A percentile compares a stretch with the other conserved stretches of the same genome.
phyloP scores from a whole-genome alignment of 2,329 filamentous ascomycete genomes.

The Colletotrichum sp. region DNA sequence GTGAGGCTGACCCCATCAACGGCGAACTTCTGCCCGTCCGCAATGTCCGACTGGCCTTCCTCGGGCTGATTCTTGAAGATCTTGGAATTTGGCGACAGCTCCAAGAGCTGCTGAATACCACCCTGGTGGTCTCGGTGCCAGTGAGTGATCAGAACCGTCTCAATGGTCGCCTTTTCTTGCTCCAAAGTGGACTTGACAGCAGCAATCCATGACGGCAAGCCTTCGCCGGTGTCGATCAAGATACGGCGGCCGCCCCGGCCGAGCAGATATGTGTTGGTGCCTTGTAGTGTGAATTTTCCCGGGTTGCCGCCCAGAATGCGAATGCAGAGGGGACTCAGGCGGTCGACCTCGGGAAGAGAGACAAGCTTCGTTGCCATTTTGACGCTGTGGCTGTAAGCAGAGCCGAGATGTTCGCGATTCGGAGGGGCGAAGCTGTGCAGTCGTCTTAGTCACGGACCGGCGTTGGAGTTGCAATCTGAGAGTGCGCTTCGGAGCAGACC shows the following conservation, averaged over 20 bases:
- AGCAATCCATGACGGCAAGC: constrained; percentile 73
- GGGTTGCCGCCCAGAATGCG: constrained; percentile 91
- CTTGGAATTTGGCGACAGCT: constrained; percentile 64
- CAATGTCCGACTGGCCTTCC: constrained; percentile 50
- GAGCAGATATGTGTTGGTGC: constrained; percentile 94
- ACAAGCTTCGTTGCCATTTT: constrained; percentile 68
- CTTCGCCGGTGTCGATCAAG: constrained; percentile 90
- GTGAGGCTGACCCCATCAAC: constrained; percentile 69
- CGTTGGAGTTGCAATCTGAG: background rate
- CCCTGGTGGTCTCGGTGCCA: constrained; percentile 90
- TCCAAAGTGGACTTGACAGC: constrained; percentile 68
- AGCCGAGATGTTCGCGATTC: background rate
- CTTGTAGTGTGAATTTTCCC: constrained; percentile 76
- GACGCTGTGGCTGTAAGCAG: background rate
- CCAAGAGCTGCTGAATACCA: constrained; percentile 73
- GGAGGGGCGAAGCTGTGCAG: background rate
- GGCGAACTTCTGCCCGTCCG: constrained; percentile 58
- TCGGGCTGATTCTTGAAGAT: constrained; percentile 72
- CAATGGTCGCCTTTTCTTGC: constrained; percentile 71
- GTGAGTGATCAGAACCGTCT: constrained; percentile 81
- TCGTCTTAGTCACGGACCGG: constrained; percentile 1
- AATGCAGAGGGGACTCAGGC: constrained; percentile 78
- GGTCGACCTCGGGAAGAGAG: constrained; percentile 74
- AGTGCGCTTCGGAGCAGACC: background rate
- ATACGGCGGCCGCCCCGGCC: constrained; percentile 76